A percentile compares a stretch with the other conserved stretches of the same genome.
phyloP scores from a whole-genome alignment of 139 green algal species.

The Dunaliella primolecta region DNA sequence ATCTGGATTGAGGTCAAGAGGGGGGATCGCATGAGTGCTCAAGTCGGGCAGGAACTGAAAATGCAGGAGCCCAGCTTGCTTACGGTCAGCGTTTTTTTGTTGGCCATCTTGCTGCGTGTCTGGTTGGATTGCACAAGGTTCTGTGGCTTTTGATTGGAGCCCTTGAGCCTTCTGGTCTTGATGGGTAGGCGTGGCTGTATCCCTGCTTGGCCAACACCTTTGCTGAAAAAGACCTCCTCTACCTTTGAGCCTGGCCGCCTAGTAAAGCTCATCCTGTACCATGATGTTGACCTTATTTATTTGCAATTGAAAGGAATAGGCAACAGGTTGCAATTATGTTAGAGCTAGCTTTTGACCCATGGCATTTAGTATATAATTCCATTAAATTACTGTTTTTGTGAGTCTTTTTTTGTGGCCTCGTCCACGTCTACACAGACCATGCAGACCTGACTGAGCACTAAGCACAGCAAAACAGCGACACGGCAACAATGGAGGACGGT shows the following conservation, averaged over 20 bases:
- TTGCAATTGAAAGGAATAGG: not conserved
- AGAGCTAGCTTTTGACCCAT: not conserved
- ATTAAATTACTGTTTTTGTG: not conserved
- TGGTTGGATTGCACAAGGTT: too few species aligned
- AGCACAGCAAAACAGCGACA: too few species aligned
- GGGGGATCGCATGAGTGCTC: not conserved
- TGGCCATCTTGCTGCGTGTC: not conserved
- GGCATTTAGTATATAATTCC: slow-evolving; percentile 5
- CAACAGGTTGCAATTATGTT: not conserved
- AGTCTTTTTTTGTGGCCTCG: not conserved
- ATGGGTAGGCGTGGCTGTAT: not conserved
- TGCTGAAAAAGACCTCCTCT: not conserved
- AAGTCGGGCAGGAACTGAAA: not conserved
- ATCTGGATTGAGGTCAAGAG: slow-evolving; percentile 54
- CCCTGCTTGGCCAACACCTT: not conserved
- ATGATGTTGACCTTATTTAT: too few species aligned
- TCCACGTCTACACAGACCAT: too few species aligned
- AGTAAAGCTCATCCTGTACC: too few species aligned
- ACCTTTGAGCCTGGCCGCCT: not conserved
- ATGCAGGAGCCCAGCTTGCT: too few species aligned
- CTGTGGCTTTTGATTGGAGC: not conserved
- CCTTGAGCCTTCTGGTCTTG: not conserved
- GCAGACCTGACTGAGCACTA: too few species aligned
- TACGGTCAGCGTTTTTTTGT: not conserved
- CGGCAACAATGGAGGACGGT: too few species aligned